Base-by-base conservation (phyloP, 495 filamentous ascomycete genomes). In the Lichenothelia convexa region DNA sequence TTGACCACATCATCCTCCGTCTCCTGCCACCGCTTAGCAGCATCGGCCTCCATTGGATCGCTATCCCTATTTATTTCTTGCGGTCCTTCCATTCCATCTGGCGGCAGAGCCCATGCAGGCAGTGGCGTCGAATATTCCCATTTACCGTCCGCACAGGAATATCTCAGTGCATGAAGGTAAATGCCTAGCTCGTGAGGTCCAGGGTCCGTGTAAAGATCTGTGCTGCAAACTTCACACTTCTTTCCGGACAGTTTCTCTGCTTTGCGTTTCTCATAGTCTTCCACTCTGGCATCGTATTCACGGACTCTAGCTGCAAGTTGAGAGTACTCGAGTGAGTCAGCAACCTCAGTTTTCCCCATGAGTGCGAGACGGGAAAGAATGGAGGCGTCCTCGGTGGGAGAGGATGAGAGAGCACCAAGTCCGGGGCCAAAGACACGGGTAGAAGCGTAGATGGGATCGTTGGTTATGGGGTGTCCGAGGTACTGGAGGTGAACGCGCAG, bases 381-480 rank as follows among this genome's bases (percentile, higher is more conserved):
- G 49, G 89, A 82, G 20, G 82, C 80, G 53, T 97, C 89, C 13
- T 70, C 72, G 24, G 82, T 76, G 3, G 68, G 65, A 3, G 62
- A 55, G 5, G 63, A 67, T 41, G 86, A 80, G 34, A 76, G 69
- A 34, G 66, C 66, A 5, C 78, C 89, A 0, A 97, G 68, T 1
- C 70, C 65, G 1, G 73, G 62, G 2, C 91, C 91, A 64, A 91
- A 97, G 15, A 95, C 89, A 32, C 71, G 71, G 39, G 80, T 76
- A 48, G 95, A 95, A 46, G 79, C 83, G 54, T 97, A 97, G 42
- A 97, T 97, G 3, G 89, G 89, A 51, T 97, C 89, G 52, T 95
- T 95, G 34, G 78, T 71, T 47, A 97, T 94, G 2, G 89, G 91
- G 47, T 97, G 79, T 6, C 89, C 89, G 8, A 97, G 59, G 50